Base-by-base conservation (phyloP, 371 early-diverging fungal species). In the Mortierella sp. region DNA sequence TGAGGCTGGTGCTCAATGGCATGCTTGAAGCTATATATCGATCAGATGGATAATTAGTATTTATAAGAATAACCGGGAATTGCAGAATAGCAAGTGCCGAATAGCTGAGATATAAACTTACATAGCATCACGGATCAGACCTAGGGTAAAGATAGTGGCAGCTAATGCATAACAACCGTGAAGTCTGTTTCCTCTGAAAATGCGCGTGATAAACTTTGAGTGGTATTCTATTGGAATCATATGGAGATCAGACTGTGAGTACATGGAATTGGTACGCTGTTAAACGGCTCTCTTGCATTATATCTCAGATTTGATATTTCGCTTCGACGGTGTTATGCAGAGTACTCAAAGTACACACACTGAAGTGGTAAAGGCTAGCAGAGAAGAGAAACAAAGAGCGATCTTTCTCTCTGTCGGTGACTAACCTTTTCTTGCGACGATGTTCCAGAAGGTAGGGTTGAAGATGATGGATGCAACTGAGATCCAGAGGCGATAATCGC, bases 391-490 rank as follows among this genome's bases (percentile, higher is more conserved):
- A 23, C n/a, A n/a, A 56, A 22, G 19, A 58, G 32, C n/a, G n/a
- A n/a, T n/a, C n/a, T n/a, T n/a, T n/a, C n/a, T n/a, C n/a, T n/a
- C n/a, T n/a, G n/a, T n/a, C n/a, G 26, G 56, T 15, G 17, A 35
- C 64, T 26, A 58, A 93, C 93, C 93, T 79, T 83, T 85, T 47
- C 94, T 89, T 7, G 97, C 97, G 29, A 90, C 95, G 26, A 93
- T 90, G 82, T 96, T 97, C 97, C 97, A 97, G 75, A 92, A 94
- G 43, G 92, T 74, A 32, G 97, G 97, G 74, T 96, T 96, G 86
- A 97, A 96, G 28, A 92, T 67, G 43, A 96, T 93, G 66, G 90
- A 88, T 19, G 86, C 93, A 28, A 91, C 75, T 23, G 93, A 79
- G 62, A 89, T 67, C 85, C 90, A 92, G 37, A 96, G 83, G n/a